phyloP scores from a whole-genome alignment of 352 stramenopile genomes.

The Globisporangium yorkense region DNA sequence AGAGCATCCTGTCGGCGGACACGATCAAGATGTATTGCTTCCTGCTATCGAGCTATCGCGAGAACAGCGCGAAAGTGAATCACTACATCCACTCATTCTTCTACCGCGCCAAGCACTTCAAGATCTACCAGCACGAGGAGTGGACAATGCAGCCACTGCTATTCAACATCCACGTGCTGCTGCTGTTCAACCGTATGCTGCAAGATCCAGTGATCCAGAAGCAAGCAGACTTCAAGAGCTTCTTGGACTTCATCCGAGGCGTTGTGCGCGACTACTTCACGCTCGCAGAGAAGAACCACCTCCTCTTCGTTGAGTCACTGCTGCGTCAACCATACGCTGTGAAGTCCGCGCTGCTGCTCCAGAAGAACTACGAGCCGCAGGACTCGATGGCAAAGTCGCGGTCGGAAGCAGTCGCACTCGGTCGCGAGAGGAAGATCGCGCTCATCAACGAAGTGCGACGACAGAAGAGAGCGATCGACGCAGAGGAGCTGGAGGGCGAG shows the following conservation, averaged over 20 bases:
- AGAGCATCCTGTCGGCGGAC: conserved; percentile 70
- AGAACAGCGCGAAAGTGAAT: conserved; percentile 80
- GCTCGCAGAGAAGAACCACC: conserved; percentile 69
- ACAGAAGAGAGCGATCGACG: conserved; percentile 63
- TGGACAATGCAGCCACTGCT: conserved; percentile 85
- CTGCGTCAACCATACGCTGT: conserved; percentile 66
- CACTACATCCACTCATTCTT: conserved; percentile 89
- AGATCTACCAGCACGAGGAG: conserved; percentile 62
- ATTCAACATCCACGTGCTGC: conserved; percentile 77
- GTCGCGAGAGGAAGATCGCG: conserved; percentile 46
- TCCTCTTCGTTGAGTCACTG: conserved; percentile 74
- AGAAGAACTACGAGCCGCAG: conserved; percentile 69
- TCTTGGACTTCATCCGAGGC: conserved; percentile 74
- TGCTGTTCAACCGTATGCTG: conserved; percentile 84
- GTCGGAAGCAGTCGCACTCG: conserved; percentile 55
- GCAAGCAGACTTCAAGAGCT: conserved; percentile 51
- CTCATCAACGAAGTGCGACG: conserved; percentile 59
- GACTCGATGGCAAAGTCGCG: conserved; percentile 57
- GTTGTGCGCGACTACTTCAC: conserved; percentile 79
- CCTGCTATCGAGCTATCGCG: conserved; percentile 60
- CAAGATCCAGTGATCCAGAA: conserved; percentile 64
- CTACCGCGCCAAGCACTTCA: conserved; percentile 78
- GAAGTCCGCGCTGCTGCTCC: conserved; percentile 64
- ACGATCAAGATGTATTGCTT: conserved; percentile 84
- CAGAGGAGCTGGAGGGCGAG: conserved; percentile 76